Conservation (phyloP, 108 stramenopile genomes). For the Conticribra weissflogii region DNA sequence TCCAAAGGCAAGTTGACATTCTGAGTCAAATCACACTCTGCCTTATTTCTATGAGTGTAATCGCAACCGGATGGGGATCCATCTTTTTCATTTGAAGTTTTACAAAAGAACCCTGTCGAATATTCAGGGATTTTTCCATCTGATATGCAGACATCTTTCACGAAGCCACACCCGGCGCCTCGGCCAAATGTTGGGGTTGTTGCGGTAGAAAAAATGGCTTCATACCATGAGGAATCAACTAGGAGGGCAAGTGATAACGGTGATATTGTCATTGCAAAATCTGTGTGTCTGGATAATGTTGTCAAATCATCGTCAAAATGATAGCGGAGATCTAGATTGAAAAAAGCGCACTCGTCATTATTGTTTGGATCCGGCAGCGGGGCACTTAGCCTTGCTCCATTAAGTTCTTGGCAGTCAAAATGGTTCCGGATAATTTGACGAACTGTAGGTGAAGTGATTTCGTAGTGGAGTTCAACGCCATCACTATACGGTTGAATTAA, state of each 20-base stretch:
- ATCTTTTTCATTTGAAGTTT: conserved; percentile 9
- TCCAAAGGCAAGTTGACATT: conserved; percentile 23
- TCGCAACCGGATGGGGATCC: conserved; percentile 39
- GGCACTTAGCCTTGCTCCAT: conserved; percentile 68
- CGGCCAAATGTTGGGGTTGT: conserved; percentile 68
- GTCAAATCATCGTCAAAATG: conserved; percentile 70
- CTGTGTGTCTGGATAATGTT: conserved; percentile 35
- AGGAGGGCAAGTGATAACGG: conserved; percentile 77
- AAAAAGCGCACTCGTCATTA: conserved; percentile 56
- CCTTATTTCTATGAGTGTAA: conserved; percentile 33
- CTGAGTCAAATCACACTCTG: conserved; percentile 30
- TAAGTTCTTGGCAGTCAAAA: conserved; percentile 75
- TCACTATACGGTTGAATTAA: conserved; percentile 16
- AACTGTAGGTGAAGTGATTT: conserved; percentile 76
- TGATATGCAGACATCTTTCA: conserved; percentile 63
- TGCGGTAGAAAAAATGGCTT: conserved; percentile 64
- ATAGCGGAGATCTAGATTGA: conserved; percentile 70
- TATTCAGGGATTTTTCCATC: conserved; percentile 60
- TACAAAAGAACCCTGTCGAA: conserved; percentile 21
- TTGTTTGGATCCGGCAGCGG: conserved; percentile 13
- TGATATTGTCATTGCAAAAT: conserved; percentile 48
- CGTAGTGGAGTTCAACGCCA: conserved; percentile 34
- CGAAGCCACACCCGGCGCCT: conserved; percentile 76
- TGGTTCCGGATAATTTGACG: conserved; percentile 75
- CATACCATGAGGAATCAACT: conserved; percentile 84